A percentile compares a stretch with the other conserved stretches of the same genome.
Evolutionary conservation across 179 eudicot genomes (phyloP).

Genomic region (Beta macrorhiza): DNA sequence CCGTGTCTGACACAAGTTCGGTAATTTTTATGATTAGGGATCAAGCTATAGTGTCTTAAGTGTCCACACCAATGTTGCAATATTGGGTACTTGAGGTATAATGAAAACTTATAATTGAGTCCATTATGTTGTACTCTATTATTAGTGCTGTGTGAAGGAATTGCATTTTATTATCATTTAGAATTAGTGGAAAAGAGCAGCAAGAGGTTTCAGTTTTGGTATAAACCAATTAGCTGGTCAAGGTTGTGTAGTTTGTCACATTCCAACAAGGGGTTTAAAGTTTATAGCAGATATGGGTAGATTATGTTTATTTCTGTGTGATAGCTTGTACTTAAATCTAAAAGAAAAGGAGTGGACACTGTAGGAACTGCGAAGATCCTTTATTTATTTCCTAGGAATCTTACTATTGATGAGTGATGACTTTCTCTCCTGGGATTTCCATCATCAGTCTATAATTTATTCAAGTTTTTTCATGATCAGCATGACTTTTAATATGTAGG

Average conservation of each 20-base stretch:
- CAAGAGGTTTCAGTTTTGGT: not conserved
- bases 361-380: not conserved
- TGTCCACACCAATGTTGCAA: no score
- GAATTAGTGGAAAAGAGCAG: not conserved
- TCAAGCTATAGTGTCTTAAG: no score
- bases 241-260: not conserved
- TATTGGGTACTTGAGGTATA: no score
- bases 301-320: not conserved
- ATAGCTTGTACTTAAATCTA: not conserved
- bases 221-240: not conserved
- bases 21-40: no score
- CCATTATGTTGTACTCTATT: no score
- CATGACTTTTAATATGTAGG: not conserved
- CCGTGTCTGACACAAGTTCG: no score
- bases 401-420: slow-evolving; percentile 1
- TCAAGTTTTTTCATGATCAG: not conserved
- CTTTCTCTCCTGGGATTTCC: not conserved
- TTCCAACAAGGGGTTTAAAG: not conserved
- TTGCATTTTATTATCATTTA: not conserved
- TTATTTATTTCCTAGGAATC: slow-evolving; percentile 6
- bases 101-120: no score
- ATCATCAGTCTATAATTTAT: not conserved
- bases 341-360: not conserved
- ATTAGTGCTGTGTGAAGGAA: not conserved
- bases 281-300: not conserved